A percentile compares a stretch with the other conserved stretches of the same genome.
Conservation (phyloP, 1,284 basidiomycete species). For the Stereum hirsutum region DNA sequence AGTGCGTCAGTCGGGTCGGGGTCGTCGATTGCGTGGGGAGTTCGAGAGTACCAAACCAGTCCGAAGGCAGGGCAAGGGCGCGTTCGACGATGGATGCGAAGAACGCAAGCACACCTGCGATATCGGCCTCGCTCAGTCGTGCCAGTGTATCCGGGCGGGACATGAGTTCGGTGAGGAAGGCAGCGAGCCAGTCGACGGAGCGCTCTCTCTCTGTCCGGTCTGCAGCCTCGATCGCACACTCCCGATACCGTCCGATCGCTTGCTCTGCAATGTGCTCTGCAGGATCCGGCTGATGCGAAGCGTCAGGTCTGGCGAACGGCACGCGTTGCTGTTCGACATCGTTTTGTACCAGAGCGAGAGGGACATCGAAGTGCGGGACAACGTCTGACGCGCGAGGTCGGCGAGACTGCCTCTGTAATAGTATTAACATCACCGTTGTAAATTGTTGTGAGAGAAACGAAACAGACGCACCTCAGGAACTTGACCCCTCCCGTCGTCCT, state of each 20-base stretch:
- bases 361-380: conserved; percentile 31
- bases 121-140: conserved; percentile 46
- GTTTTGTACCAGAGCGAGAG: conserved; percentile 41
- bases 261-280: neutral
- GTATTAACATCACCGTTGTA: too few relatives aligned
- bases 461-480: too few relatives aligned
- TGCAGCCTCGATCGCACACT: conserved; percentile 16
- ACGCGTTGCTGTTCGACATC: conserved; percentile 17
- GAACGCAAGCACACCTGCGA: conserved; percentile 43
- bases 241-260: neutral
- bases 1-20: conserved; percentile 28
- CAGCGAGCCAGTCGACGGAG: conserved; percentile 47
- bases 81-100: conserved; percentile 49
- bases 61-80: conserved; percentile 32
- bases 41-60: conserved; percentile 16
- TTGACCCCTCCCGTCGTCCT: too few relatives aligned
- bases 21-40: conserved; percentile 19
- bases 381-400: conserved; percentile 30
- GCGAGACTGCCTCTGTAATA: conserved; percentile 42
- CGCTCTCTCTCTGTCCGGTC: conserved; percentile 52
- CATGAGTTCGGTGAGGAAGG: conserved; percentile 43
- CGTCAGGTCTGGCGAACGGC: conserved; percentile 1
- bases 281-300: conserved; percentile 7
- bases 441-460: too few relatives aligned
- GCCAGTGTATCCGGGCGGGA: conserved; percentile 42